These are phyloP conservation scores for Teunomyces atbi DNA, from an alignment of 805 yeast genomes.

Conservation along the genomic window DNA sequence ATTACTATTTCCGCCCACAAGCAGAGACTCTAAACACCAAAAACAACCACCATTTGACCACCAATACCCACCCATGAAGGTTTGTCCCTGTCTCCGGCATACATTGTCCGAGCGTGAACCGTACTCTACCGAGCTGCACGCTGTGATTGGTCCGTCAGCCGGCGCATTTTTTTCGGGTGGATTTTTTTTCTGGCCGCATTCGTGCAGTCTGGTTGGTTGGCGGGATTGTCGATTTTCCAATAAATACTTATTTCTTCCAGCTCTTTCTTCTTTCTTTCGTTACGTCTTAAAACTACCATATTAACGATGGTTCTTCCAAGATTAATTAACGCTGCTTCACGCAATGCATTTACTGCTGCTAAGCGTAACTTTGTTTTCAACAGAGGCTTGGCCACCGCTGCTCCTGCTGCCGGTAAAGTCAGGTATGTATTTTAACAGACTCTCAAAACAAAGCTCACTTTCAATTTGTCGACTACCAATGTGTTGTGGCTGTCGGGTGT, in stretches of 20 bases:
- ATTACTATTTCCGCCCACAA: too few species aligned
- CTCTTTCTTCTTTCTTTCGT: constrained; percentile 11
- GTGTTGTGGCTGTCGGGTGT: too few species aligned
- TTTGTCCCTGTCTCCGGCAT: constrained; percentile 3
- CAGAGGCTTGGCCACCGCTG: constrained; percentile 78
- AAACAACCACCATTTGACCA: too few species aligned
- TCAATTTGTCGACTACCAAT: background rate
- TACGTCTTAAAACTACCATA: constrained; percentile 19
- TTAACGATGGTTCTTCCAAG: constrained; percentile 55
- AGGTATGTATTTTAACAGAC: constrained; percentile 57
- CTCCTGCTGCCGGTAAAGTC: constrained; percentile 76
- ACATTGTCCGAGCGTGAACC: constrained; percentile 5
- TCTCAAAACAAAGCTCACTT: background rate
- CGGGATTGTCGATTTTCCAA: constrained; percentile 3
- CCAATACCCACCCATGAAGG: too few species aligned
- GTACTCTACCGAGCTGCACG: constrained; percentile 6
- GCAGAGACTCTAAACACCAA: too few species aligned
- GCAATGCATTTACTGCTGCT: constrained; percentile 86
- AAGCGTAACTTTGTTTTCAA: constrained; percentile 74
- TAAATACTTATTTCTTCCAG: constrained; percentile 3
- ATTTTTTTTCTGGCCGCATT: constrained; percentile 4
- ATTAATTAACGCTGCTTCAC: constrained; percentile 58
- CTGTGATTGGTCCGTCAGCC: constrained; percentile 7
- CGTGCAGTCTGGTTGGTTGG: constrained; percentile 1
- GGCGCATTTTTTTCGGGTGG: constrained; percentile 2